Evolutionary conservation across 1,284 basidiomycete species (phyloP).

Genomic region (Cutaneotrichosporon cyanovorans): DNA sequence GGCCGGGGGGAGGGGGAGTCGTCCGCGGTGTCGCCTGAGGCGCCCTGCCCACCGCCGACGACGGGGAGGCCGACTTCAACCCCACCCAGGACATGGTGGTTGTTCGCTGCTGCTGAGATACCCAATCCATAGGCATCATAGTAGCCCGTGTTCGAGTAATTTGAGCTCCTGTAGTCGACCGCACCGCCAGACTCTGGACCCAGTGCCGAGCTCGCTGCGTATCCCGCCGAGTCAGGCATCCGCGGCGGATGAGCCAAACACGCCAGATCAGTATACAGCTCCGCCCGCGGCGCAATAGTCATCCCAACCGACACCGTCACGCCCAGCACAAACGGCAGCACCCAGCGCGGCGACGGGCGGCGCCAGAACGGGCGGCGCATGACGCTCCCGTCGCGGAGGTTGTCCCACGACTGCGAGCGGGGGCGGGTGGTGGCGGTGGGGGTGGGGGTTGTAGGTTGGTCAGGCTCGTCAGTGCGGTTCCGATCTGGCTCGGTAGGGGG

Average conservation of each 20-base stretch:
- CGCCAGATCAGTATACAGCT: slow-evolving; percentile 41
- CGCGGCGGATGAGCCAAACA: slow-evolving; percentile 43
- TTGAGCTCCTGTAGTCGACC: too few relatives aligned
- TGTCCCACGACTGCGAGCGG: slow-evolving; percentile 17
- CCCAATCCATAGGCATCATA: too few relatives aligned
- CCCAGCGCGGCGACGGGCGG: slow-evolving; percentile 33
- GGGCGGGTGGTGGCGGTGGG: too few relatives aligned
- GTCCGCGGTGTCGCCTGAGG: too few relatives aligned
- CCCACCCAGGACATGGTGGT: neutral
- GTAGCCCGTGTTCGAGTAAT: too few relatives aligned
- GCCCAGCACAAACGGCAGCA: slow-evolving; percentile 37
- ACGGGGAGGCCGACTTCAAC: neutral
- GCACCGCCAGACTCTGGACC: slow-evolving; percentile 44
- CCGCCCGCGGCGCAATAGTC: slow-evolving; percentile 34
- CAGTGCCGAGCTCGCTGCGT: slow-evolving; percentile 7
- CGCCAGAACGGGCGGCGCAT: slow-evolving; percentile 33
- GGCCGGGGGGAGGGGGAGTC: neutral
- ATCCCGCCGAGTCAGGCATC: neutral
- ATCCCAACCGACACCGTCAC: slow-evolving; percentile 35
- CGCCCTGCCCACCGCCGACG: neutral
- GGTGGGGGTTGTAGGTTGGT: too few relatives aligned
- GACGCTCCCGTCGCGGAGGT: slow-evolving; percentile 23
- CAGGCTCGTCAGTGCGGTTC: too few relatives aligned
- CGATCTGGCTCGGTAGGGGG: too few relatives aligned
- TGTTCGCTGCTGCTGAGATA: neutral